A percentile compares a stretch with the other conserved stretches of the same genome.
phyloP scores from a whole-genome alignment of 2,329 filamentous ascomycete species.

The Drechmeria coniospora region DNA sequence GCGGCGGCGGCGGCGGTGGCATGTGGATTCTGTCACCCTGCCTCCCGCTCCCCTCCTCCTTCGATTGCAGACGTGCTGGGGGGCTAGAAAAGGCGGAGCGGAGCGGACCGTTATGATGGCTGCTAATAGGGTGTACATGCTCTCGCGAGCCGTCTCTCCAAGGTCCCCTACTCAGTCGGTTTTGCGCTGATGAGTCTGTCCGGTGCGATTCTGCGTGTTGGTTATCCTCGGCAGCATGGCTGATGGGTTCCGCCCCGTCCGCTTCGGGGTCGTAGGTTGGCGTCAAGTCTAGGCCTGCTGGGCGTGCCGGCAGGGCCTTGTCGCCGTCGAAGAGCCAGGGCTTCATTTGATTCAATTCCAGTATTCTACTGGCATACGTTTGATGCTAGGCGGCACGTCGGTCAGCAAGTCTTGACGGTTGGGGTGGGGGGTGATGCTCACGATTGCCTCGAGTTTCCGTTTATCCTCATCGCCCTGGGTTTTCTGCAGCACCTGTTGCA shows the following conservation, averaged over 20 bases:
- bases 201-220: constrained; percentile 6
- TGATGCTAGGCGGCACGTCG: constrained; percentile 43
- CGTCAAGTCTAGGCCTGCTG: constrained; percentile 34
- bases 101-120: constrained; percentile 18
- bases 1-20: constrained; percentile 52
- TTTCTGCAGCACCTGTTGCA: constrained; percentile 75
- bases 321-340: constrained; percentile 37
- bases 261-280: neutral
- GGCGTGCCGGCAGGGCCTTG: constrained; percentile 62
- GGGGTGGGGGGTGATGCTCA: constrained; percentile 31
- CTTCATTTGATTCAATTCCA: constrained; percentile 64
- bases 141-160: constrained; percentile 10
- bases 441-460: constrained; percentile 83
- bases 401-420: neutral
- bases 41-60: constrained; percentile 26
- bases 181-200: constrained; percentile 10
- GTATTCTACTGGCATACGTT: constrained; percentile 82
- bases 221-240: constrained; percentile 20
- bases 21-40: constrained; percentile 42
- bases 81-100: constrained; percentile 40
- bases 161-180: constrained; percentile 7
- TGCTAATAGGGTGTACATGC: constrained; percentile 10
- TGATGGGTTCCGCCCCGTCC: constrained; percentile 16
- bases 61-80: constrained; percentile 16
- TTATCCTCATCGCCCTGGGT: constrained; percentile 77